phyloP scores from a whole-genome alignment of 139 green algal genomes.

The Tetraselmis chui region DNA sequence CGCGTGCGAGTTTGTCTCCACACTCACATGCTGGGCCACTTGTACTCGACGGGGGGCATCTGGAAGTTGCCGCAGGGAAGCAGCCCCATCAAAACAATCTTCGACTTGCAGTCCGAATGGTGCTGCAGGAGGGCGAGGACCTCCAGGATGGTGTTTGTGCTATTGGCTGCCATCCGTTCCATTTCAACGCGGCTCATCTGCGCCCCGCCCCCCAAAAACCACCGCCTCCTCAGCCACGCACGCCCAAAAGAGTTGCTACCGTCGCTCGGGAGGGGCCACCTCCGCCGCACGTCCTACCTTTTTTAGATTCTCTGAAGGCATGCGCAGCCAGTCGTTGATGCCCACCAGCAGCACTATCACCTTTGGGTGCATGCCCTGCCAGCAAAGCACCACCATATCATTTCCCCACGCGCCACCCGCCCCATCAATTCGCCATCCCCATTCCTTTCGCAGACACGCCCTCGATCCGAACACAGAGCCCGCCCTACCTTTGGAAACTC shows the following conservation, averaged over 20 bases:
- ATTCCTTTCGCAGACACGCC: too few relatives aligned
- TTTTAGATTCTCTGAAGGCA: too few relatives aligned
- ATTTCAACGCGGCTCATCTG: too few relatives aligned
- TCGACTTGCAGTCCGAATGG: background rate
- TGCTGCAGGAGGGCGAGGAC: background rate
- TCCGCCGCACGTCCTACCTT: too few relatives aligned
- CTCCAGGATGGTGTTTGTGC: background rate
- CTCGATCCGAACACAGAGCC: too few relatives aligned
- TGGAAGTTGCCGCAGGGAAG: background rate
- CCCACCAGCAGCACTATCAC: background rate
- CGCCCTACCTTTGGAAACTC: background rate
- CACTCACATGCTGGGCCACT: background rate
- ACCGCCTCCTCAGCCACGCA: too few relatives aligned
- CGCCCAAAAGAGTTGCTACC: too few relatives aligned
- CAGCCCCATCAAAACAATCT: background rate
- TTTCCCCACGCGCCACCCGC: too few relatives aligned
- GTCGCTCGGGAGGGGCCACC: too few relatives aligned
- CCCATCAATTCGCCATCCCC: too few relatives aligned
- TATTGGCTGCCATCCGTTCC: background rate
- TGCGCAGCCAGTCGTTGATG: background rate
- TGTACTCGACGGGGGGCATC: background rate
- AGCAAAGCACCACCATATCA: background rate
- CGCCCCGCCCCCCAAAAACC: too few relatives aligned
- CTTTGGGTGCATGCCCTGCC: background rate
- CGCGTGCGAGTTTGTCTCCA: background rate